phyloP scores from a whole-genome alignment of 1,139 yeast genomes.

The Nadsonia starkeyi-henricii region DNA sequence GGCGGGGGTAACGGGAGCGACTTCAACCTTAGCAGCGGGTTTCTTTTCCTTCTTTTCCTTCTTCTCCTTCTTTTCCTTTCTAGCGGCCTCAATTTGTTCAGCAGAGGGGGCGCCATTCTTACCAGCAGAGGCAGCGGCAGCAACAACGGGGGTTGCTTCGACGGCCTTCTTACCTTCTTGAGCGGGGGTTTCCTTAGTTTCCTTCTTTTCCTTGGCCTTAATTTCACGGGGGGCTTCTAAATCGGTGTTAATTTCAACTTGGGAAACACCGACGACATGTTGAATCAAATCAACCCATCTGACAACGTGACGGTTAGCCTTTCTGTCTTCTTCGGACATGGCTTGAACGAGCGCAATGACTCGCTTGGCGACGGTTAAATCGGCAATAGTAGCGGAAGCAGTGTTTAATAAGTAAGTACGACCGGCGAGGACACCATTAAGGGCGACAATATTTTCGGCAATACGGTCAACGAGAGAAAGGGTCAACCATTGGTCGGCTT shows the following conservation, averaged over 20 bases:
- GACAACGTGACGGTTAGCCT: conserved; percentile 58
- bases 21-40: conserved; percentile 34
- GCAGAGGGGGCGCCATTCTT: not conserved
- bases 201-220: conserved; percentile 42
- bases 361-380: conserved; percentile 51
- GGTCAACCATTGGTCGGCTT: conserved; percentile 68
- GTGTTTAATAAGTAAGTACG: conserved; percentile 60
- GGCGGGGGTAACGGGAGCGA: conserved; percentile 60
- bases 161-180: conserved; percentile 14
- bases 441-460: conserved; percentile 31
- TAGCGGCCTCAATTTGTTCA: not conserved
- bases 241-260: conserved; percentile 43
- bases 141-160: not conserved
- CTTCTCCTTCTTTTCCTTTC: not conserved
- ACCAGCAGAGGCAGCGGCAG: conserved; percentile 1
- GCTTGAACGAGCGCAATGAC: conserved; percentile 45
- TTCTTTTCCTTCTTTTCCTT: not conserved
- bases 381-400: conserved; percentile 46
- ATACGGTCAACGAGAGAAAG: conserved; percentile 51
- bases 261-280: conserved; percentile 43
- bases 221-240: conserved; percentile 56
- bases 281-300: conserved; percentile 90
- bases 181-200: conserved; percentile 25
- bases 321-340: conserved; percentile 44
- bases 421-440: conserved; percentile 57